Conservation (phyloP, 805 yeast species). For the Jamesozyma jinghongensis region DNA sequence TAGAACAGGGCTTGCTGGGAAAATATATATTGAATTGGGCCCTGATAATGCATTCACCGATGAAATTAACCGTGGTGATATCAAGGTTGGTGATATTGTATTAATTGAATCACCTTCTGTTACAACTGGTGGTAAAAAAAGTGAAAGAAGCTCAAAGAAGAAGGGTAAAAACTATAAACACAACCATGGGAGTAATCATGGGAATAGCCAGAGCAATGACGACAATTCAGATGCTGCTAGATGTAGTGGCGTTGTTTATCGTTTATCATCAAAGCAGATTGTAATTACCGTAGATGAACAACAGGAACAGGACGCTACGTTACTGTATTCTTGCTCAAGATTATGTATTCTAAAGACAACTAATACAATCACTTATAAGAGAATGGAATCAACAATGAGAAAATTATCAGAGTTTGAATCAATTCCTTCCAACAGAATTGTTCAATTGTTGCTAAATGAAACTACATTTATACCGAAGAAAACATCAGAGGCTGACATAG, state of each 20-base stretch:
- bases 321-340: constrained; percentile 27
- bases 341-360: constrained; percentile 37
- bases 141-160: constrained; percentile 22
- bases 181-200: constrained; percentile 15
- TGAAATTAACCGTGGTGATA: constrained; percentile 38
- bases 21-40: constrained; percentile 50
- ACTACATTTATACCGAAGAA: constrained; percentile 11
- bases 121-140: constrained; percentile 12
- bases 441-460: constrained; percentile 40
- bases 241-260: constrained; percentile 59
- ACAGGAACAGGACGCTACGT: constrained; percentile 42
- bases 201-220: constrained; percentile 15
- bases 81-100: constrained; percentile 73
- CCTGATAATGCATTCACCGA: constrained; percentile 32
- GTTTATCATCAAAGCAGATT: constrained; percentile 40
- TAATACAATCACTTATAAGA: constrained; percentile 61
- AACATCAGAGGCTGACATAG: constrained; percentile 1
- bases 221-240: constrained; percentile 13
- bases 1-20: constrained; percentile 73
- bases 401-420: constrained; percentile 45
- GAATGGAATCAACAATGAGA: constrained; percentile 72
- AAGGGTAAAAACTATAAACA: constrained; percentile 10
- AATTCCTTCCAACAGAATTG: constrained; percentile 30
- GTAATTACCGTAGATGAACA: constrained; percentile 54
- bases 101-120: constrained; percentile 35